Evolutionary conservation across 371 early-diverging fungal species (phyloP), one percentile per base, ranked within the genome.

Genomic region (Lichtheimia ornata): DNA sequence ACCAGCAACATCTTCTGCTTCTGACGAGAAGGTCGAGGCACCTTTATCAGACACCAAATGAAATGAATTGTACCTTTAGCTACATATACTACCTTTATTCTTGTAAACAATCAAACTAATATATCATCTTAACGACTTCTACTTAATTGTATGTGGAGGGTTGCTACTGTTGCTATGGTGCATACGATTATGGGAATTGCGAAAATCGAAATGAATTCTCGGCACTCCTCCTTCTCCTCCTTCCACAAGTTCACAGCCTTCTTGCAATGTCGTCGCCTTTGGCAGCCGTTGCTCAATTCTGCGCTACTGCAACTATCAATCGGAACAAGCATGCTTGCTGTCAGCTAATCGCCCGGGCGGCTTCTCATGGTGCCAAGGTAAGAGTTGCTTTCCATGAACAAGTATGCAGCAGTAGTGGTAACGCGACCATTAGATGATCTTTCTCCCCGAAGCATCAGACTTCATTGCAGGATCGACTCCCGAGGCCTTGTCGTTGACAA

Each of bases 361-460:
- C 85, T n/a, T 56, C 62, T 27, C 66, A 71, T 35, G 86, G 83
- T 0, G 85, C 86, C n/a, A 85, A 86, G 73, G 84, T 84, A 62
- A 56, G 13, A 15, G 43, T 28, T n/a, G 40, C 18, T n/a, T 5
- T 28, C 25, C 28, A 13, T 54, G 3, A 20, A 15, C n/a, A 40
- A 54, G 17, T 6, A 2, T 35, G 35, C 35, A 35, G 11, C 9
- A 28, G 28, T 28, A 28, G 28, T 28, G 28, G 28, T 28, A 28
- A 51, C 11, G 4, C 20, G 6, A 24, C 14, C 13, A 17, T 11
- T 47, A 88, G 89, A 86, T 90, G 79, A 65, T 94, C 20, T 94
- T 93, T 72, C 73, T 94, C 11, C 94, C 94, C 0, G 95, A 94
- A 64, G 86, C 91, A 5, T 86, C 88, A 27, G 95, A 95, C 70